Base-by-base conservation (phyloP, 305 asterid species). In the Fraxinus albicans region DNA sequence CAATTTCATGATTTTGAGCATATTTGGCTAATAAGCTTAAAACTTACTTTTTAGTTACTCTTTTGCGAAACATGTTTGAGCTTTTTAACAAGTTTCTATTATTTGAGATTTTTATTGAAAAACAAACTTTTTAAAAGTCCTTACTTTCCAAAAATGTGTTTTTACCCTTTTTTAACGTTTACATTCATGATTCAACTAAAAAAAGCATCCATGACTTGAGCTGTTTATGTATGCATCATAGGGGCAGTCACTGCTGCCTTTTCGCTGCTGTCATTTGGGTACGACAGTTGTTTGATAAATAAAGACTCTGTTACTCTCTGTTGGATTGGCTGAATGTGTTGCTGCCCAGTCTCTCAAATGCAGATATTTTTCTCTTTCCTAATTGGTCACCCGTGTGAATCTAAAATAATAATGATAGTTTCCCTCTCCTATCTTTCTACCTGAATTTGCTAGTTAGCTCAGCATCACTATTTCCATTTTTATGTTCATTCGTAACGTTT, bases 211-310 rank as follows among this genome's bases (percentile, higher is more conserved):
- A 8, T n/a, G 13, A 70, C 50, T 58, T 19, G 33, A 29, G 17
- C 27, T 38, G 76, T 40, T 47, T 74, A 31, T 69, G 31, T 78
- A 73, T 76, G 79, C 83, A 74, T 74, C 47, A 74, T 10, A 36
- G 42, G 15, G 76, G 34, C 29, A 77, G 79, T 36, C 19, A 58
- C n/a, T 50, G 55, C 44, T 79, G 27, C 29, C 67, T 35, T 74
- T 67, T 77, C 73, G 15, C 83, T 77, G 8, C 47, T 83, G 8
- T 27, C 34, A n/a, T 82, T 25, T 69, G 75, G 36, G 38, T 12
- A 69, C 7, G 8, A 29, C 9, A 17, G 13, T 69, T 69, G 21
- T 69, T 69, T 34, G 38, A 27, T 12, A 69, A 69, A 69, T 29
- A 27, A 10, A 1, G n/a, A 25, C 60, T 13, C 8, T 67, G 8